Base-by-base conservation (phyloP, 116 monocot species). In the Posidonia oceanica region DNA sequence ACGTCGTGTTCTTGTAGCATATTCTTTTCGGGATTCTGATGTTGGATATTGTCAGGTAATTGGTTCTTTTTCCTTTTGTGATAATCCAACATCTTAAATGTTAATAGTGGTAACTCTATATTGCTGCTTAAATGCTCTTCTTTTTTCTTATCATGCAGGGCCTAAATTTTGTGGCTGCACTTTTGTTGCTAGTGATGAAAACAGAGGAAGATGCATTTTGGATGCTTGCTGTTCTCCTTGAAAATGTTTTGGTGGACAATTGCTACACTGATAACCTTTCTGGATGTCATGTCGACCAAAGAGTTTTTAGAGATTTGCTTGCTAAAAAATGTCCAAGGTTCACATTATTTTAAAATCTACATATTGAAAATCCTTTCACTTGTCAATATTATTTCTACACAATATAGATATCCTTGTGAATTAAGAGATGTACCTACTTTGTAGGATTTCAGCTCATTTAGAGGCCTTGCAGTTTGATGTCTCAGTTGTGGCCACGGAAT, bases 181-280 rank as follows among this genome's bases (percentile, higher is more conserved):
- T 96, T 38, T 71, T 96, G 20, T 61, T 96, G 66, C 74, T 96
- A 48, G 96, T 96, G 44, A 91, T 96, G 96, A 87, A 77, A 73
- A 86, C 86, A 17, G 96, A 96, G 68, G 96, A 96, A 76, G 96
- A 96, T 76, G 91, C 91, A 21, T 96, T 96, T 74, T 96, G 96
- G 96, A 88, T 96, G 86, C 86, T 96, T 59, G 80, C 96, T 57
- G 96, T 96, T 14, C 87, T 96, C 37, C 71, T 96, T 23, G 96
- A 96, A 83, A 83, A 96, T 85, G 86, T 91, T 17, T 83, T 96
- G 72, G 96, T 96, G 7, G 85, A 75, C 65, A 86, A 96, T 74
- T 96, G 96, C 73, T 96, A 96, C 80, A 88, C 83, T 21, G 88
- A 87, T 59, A 96, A 91, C 61, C 88, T 96, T 52, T 96, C 91